phyloP scores from a whole-genome alignment of 164 flowering plant genomes.

The Tinospora cordifolia region DNA sequence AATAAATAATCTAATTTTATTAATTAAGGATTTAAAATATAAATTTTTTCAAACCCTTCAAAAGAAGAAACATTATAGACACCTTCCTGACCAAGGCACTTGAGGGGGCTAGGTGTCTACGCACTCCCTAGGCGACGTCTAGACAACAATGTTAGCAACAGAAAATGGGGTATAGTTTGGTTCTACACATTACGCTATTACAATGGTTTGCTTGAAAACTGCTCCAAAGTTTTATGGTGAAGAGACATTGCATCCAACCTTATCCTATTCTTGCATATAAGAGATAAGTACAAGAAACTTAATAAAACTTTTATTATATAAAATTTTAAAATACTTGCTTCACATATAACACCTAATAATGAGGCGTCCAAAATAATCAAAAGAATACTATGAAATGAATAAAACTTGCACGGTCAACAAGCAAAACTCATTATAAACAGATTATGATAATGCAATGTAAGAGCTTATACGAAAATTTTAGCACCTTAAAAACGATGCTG shows the following conservation, averaged over 20 bases:
- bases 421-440: neutral
- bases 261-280: neutral
- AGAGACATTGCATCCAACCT: neutral
- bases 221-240: neutral
- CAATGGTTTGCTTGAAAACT: neutral
- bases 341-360: neutral
- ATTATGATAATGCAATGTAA: neutral
- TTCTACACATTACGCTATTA: neutral
- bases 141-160: too few relatives aligned
- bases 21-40: too few relatives aligned
- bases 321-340: neutral
- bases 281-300: neutral
- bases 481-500: neutral
- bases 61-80: too few relatives aligned
- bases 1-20: too few relatives aligned
- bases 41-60: too few relatives aligned
- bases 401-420: slow-evolving; percentile 3
- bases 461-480: neutral
- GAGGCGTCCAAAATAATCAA: neutral
- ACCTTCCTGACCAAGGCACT: too few relatives aligned
- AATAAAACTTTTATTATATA: neutral
- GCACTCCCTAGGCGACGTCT: too few relatives aligned
- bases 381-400: neutral
- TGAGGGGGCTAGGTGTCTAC: too few relatives aligned
- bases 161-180: too few relatives aligned